A percentile compares a stretch with the other conserved stretches of the same genome.
These are phyloP conservation scores for Alternaria angustiovoidea DNA, from an alignment of 2,329 filamentous ascomycete genomes.

Conservation along the genomic window DNA sequence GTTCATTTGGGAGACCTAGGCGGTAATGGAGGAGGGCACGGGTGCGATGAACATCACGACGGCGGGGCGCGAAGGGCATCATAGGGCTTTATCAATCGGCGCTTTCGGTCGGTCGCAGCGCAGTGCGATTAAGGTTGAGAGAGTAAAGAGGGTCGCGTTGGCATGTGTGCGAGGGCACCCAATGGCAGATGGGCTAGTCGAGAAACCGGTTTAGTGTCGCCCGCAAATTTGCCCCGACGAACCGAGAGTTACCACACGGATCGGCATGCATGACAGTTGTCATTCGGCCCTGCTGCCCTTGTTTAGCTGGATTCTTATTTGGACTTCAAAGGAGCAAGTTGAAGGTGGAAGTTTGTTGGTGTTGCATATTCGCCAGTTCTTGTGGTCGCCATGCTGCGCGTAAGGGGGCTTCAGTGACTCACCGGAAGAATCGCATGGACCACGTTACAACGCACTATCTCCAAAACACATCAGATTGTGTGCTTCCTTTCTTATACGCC, in stretches of 20 bases:
- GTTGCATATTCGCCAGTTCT: no score
- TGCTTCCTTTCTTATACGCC: background rate
- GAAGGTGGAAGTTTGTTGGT: background rate
- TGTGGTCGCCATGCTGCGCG: background rate
- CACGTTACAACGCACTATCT: background rate
- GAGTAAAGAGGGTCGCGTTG: slow-evolving; percentile 11
- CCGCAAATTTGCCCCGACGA: slow-evolving; percentile 21
- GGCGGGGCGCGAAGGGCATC: slow-evolving; percentile 3
- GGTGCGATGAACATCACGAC: slow-evolving; percentile 1
- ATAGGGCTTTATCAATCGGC: background rate
- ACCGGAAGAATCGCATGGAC: background rate
- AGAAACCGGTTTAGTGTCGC: slow-evolving; percentile 24
- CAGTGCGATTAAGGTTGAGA: slow-evolving; percentile 18
- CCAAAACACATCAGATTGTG: background rate
- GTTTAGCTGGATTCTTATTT: slow-evolving; percentile 4
- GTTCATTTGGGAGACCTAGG: slow-evolving; percentile 22
- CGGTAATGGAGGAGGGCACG: slow-evolving; percentile 15
- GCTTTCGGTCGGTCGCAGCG: slow-evolving; percentile 11
- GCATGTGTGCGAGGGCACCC: slow-evolving; percentile 13
- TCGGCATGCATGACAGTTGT: slow-evolving; percentile 12
- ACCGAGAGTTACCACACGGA: slow-evolving; percentile 18
- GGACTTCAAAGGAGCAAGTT: background rate
- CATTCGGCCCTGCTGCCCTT: slow-evolving; percentile 13
- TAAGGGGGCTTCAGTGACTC: background rate
- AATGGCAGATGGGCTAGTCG: slow-evolving; percentile 16